Evolutionary conservation across 495 filamentous ascomycete species (phyloP), one percentile per base, ranked within the genome.

Genomic region (Trichoderma asperelloides): DNA sequence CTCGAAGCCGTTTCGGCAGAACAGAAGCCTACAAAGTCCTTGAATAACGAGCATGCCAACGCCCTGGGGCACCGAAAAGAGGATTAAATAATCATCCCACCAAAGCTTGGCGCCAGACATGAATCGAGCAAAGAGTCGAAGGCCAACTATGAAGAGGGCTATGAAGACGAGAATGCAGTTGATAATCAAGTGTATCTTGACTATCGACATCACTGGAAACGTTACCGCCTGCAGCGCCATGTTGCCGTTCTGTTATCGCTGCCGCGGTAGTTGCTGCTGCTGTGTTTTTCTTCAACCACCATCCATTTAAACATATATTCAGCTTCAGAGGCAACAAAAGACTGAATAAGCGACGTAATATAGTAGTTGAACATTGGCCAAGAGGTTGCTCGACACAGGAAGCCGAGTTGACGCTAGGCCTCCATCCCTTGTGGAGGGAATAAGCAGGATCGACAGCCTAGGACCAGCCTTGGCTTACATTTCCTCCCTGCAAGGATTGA

Each of bases 41-140:
- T 72, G 71, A 21, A 75, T 72, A 18, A 74, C 51, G 9, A 75
- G 23, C 70, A 74, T 71, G 11, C 67, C 72, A 3, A 75, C 49
- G 33, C 69, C 72, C 63, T 70, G 72, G 3, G 72, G 72, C 40
- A 74, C 13, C 27, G 75, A 62, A 28, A 66, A 47, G 16, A 74
- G 30, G 30, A 76, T 72, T n/a, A 77, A 70, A 27, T 68, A 74
- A 67, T 76, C 75, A 70, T 77, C 75, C 71, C 71, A 75, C 67
- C 74, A 72, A n/a, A 75, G 69, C 28, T 66, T 65, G 21, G 70
- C 70, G 11, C 71, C 68, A 18, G 68, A 67, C 16, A 45, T n/a
- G 49, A 68, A 68, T 4, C 73, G 69, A 23, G 70, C 62, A 33
- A 65, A 57, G 3, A 73, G 40, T 27, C 71, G 68, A n/a, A 70